Evolutionary conservation across 139 green algal genomes (phyloP), one percentile per base, ranked within the genome.

Genomic region (Limnomonas spitsbergensis): DNA sequence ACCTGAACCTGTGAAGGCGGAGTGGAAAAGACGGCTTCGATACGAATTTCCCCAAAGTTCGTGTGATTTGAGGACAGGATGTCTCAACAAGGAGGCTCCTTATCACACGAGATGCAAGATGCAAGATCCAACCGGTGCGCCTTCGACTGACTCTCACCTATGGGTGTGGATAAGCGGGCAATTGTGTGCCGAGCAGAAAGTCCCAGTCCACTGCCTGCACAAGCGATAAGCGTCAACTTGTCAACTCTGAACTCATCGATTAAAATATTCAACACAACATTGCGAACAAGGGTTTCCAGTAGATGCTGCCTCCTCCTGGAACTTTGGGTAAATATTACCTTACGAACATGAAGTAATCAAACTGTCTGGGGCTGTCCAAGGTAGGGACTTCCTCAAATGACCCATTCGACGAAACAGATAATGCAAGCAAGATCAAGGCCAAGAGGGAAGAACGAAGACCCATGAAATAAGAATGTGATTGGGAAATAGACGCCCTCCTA

Each of bases 61-160:
- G 80, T 93, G 87, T 32, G 90, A 89, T 90, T 90, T 93, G 29
- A 95, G 77, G 1, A 90, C 90, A 47, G 94, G 91, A 38, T 95
- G 83, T 66, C 87, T 93, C 70, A 95, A 95, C 24, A 42, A 56
- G 52, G 35, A 79, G 14, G 42, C n/a, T n/a, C n/a, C n/a, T n/a
- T n/a, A n/a, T n/a, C n/a, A n/a, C n/a, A 61, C 20, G 56, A 70
- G 27, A 7, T 35, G 56, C 7, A 32, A 32, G 56, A 37, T 24
- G 56, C 4, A 20, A 70, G 29, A 32, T 38, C 9, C 14, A 4
- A 36, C 4, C 29, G 29, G 56, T 35, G 24, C 24, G 29, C 56
- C 4, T 20, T 38, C 4, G 29, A 9, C n/a, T 37, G 56, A 70
- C 4, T 32, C 6, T 35, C 1, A 69, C 31, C 34, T 70, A 36